Conservation (phyloP, 75 land plant species). For the Ceratopteris richardii region DNA sequence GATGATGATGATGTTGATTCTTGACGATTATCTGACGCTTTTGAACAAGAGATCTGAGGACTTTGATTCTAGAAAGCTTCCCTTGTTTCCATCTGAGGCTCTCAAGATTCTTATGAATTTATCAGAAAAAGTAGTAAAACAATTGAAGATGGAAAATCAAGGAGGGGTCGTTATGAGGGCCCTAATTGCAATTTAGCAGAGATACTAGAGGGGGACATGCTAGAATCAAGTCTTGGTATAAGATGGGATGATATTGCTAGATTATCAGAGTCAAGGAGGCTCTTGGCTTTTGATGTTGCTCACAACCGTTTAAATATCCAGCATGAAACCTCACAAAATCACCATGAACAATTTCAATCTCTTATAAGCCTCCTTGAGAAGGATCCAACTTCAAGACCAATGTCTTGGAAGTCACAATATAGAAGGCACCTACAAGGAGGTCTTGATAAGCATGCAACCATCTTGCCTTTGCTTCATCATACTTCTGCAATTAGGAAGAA, state of each 20-base stretch:
- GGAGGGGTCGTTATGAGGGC: too few relatives aligned
- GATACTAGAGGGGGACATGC: conserved; percentile 15
- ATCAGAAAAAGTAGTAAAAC: too few relatives aligned
- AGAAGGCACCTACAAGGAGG: conserved; percentile 48
- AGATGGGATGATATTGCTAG: conserved; percentile 29
- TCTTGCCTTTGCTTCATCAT: conserved; percentile 75
- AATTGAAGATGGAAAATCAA: too few relatives aligned
- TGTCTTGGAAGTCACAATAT: conserved; percentile 86
- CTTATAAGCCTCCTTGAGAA: conserved; percentile 80
- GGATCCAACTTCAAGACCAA: conserved; percentile 71
- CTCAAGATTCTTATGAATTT: too few relatives aligned
- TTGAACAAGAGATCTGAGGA: too few relatives aligned
- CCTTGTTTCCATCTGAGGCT: too few relatives aligned
- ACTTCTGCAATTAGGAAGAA: conserved; percentile 53
- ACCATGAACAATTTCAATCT: conserved; percentile 23
- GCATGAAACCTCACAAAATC: conserved; percentile 10
- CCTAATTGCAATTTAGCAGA: conserved; percentile 11
- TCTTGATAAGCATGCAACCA: conserved; percentile 68
- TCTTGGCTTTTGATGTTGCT: conserved; percentile 32
- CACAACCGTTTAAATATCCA: too few relatives aligned
- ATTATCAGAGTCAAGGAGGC: conserved; percentile 34
- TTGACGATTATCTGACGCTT: conserved; percentile 11
- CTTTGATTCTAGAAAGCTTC: too few relatives aligned
- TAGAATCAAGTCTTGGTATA: conserved; percentile 31
- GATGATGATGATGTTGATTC: conserved; percentile 25